Evolutionary conservation across 345 rosid species (phyloP).

Genomic region (Bretschneidera sinensis): DNA sequence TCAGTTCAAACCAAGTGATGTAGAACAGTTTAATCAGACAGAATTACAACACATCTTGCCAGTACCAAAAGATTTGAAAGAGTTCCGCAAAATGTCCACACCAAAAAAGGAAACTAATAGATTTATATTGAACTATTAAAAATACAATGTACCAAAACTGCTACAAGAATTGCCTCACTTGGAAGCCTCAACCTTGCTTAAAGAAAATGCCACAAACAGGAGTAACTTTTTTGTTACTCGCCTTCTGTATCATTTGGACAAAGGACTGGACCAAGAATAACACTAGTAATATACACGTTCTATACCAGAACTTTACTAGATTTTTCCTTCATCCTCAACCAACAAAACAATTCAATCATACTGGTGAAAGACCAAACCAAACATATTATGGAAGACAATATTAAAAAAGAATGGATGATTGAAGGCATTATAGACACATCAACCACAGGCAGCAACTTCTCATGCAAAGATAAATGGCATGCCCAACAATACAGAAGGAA

Average conservation of each 20-base stretch:
- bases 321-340: constrained; percentile 11
- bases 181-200: constrained; percentile 9
- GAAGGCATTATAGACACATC: no score
- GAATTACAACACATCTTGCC: constrained; percentile 16
- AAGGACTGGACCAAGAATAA: constrained; percentile 8
- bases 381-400: background rate
- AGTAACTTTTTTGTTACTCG: no score
- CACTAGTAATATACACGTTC: constrained; percentile 7
- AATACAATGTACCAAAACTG: constrained; percentile 16
- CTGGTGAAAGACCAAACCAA: constrained; percentile 2
- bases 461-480: no score
- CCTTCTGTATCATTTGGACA: background rate
- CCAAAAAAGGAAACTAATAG: background rate
- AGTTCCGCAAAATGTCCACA: no score
- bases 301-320: constrained; percentile 12
- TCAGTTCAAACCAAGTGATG: no score
- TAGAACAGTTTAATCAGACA: no score
- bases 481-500: no score
- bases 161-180: constrained; percentile 5
- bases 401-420: constrained; percentile 1
- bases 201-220: no score
- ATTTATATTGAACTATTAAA: background rate
- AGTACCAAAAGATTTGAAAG: no score
- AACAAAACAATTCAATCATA: constrained; percentile 2
- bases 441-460: no score